Conservation (phyloP, 2,329 filamentous ascomycete species). For the Zymoseptoria ardabiliae region DNA sequence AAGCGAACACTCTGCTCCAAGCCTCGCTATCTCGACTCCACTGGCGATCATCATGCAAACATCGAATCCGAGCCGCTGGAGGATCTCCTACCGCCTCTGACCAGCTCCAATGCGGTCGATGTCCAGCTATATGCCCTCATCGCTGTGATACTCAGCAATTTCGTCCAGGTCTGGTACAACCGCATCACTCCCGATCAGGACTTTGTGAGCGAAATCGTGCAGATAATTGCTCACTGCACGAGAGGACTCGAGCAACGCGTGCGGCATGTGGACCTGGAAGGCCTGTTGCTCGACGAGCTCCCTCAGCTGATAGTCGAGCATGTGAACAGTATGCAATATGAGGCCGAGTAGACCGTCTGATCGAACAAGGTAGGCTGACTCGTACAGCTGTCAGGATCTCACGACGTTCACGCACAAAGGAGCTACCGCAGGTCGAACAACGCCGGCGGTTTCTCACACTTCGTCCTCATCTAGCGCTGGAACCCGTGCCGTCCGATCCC, state of each 20-base stretch:
- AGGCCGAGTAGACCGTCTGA: neutral
- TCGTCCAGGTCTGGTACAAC: conserved; percentile 85
- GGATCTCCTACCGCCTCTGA: conserved; percentile 79
- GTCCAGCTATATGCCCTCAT: conserved; percentile 88
- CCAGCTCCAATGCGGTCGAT: conserved; percentile 89
- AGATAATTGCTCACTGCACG: conserved; percentile 87
- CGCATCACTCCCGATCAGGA: conserved; percentile 85
- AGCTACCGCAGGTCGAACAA: conserved; percentile 6
- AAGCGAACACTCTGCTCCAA: conserved; percentile 21
- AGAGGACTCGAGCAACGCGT: conserved; percentile 79
- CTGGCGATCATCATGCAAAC: conserved; percentile 4
- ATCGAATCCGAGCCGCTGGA: conserved; percentile 57
- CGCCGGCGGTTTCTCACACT: conserved; percentile 63
- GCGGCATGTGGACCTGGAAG: conserved; percentile 73
- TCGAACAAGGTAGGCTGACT: conserved; percentile 17
- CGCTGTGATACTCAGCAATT: conserved; percentile 81
- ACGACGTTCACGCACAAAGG: conserved; percentile 2
- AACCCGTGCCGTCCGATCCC: conserved; percentile 57
- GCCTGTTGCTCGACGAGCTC: conserved; percentile 77
- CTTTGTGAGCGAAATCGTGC: conserved; percentile 81
- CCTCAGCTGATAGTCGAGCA: conserved; percentile 75
- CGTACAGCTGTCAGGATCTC: conserved; percentile 19
- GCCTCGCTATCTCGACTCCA: conserved; percentile 6
- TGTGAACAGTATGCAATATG: conserved; percentile 55
- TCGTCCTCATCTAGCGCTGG: conserved; percentile 71